Conservation (phyloP, 2,329 filamentous ascomycete genomes). For the Aspergillus cejpii region DNA sequence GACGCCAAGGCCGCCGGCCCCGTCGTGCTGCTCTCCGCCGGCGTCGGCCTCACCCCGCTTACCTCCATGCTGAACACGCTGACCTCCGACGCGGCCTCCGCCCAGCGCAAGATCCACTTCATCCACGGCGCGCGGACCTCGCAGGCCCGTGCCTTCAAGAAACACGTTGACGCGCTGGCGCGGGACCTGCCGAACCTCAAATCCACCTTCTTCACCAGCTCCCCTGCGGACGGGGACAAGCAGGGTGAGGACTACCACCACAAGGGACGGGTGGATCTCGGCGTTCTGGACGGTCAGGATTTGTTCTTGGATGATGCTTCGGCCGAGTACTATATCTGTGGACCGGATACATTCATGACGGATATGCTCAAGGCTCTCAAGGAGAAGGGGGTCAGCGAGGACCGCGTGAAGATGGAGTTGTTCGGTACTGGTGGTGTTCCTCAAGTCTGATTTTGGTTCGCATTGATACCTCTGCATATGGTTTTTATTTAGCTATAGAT, state of each 20-base stretch:
- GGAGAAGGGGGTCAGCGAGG: slow-evolving; percentile 49
- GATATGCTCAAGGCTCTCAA: slow-evolving; percentile 50
- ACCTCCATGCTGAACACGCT: slow-evolving; percentile 55
- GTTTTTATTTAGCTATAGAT: background rate
- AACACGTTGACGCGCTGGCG: slow-evolving; percentile 45
- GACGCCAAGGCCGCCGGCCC: slow-evolving; percentile 39
- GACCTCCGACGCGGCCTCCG: slow-evolving; percentile 37
- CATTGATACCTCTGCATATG: background rate
- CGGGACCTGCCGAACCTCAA: slow-evolving; percentile 43
- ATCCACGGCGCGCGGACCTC: slow-evolving; percentile 51
- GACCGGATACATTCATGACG: slow-evolving; percentile 63
- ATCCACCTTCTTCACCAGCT: slow-evolving; percentile 53
- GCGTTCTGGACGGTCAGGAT: slow-evolving; percentile 47
- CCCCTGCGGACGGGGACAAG: slow-evolving; percentile 42
- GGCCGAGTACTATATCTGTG: slow-evolving; percentile 65
- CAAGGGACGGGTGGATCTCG: slow-evolving; percentile 52
- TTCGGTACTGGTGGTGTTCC: slow-evolving; percentile 50
- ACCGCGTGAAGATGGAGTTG: slow-evolving; percentile 58
- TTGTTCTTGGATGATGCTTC: slow-evolving; percentile 49
- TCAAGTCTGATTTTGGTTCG: background rate
- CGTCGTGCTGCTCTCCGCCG: slow-evolving; percentile 56
- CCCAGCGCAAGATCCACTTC: slow-evolving; percentile 50
- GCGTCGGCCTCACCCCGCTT: slow-evolving; percentile 55
- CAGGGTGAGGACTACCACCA: slow-evolving; percentile 55
- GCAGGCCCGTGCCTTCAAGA: slow-evolving; percentile 47